Conservation (phyloP, 169 alveolate species). For the Haemoproteus tartakovskyi region DNA sequence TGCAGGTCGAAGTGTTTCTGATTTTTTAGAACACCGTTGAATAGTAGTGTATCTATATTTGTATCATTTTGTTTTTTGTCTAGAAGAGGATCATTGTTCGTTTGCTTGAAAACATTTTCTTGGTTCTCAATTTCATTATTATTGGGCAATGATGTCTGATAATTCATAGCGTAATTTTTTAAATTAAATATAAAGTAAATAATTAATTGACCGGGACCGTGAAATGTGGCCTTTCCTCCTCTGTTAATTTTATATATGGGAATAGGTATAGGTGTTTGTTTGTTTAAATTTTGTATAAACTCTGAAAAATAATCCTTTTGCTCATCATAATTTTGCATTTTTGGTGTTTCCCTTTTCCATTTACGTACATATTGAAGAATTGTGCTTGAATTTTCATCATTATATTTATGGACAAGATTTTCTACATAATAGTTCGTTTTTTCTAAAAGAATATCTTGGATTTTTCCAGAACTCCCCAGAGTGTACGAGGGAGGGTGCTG, state of each 20-base stretch:
- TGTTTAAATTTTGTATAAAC: slow-evolving; percentile 3
- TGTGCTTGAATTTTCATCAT: neutral
- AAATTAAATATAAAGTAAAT: slow-evolving; percentile 70
- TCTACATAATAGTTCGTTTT: slow-evolving; percentile 20
- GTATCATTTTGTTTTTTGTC: neutral
- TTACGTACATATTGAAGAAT: slow-evolving; percentile 13
- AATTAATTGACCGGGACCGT: slow-evolving; percentile 78
- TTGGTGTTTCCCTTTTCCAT: neutral
- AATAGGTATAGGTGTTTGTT: slow-evolving; percentile 7
- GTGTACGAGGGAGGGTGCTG: slow-evolving; percentile 74
- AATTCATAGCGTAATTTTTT: slow-evolving; percentile 54
- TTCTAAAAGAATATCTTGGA: slow-evolving; percentile 30
- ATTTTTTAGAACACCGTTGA: too few species aligned
- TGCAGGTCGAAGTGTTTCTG: slow-evolving; percentile 63
- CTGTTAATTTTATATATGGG: slow-evolving; percentile 71
- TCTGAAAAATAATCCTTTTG: slow-evolving; percentile 13
- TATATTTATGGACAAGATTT: slow-evolving; percentile 26
- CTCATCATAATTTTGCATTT: slow-evolving; percentile 19
- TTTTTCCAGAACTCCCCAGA: slow-evolving; percentile 67
- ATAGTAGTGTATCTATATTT: too few species aligned
- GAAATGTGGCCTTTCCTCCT: slow-evolving; percentile 76
- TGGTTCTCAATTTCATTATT: slow-evolving; percentile 17
- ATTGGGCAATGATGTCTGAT: too few species aligned
- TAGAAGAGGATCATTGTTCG: neutral
- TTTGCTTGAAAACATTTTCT: neutral